Evolutionary conservation across 108 stramenopile species (phyloP), one percentile per base, ranked within the genome.

Genomic region (Skeletonema marinoi): DNA sequence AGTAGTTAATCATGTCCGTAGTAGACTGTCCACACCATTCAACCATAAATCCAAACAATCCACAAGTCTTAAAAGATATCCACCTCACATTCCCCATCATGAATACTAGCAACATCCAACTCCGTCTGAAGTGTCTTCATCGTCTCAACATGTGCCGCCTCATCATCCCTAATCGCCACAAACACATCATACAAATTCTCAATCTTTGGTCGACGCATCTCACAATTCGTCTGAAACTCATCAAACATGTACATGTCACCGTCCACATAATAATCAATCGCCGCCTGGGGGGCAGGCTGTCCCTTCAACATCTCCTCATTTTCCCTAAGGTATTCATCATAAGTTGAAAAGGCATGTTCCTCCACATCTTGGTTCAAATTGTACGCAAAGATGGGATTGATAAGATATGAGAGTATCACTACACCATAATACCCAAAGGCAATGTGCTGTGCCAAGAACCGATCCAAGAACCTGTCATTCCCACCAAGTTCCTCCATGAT

Each of bases 401-500:
- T 58, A 12, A 92, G 42, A 75, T 97, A 98, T 9, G 97, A 65
- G 36, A 89, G 64, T 6, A 66, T 54, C 11, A 94, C 80, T 30
- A 96, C 87, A 39, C 90, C 79, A 70, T 95, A 98, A 61, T 98
- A 98, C 31, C 90, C 88, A 75, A 98, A 89, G 32, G 98, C 98
- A 38, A 93, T 81, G 65, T 92, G 85, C 73, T 97, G 96, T 2
- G 97, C 98, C 13, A 98, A 30, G 68, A 87, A 85, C 19, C 98
- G 86, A 87, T 96, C 95, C 5, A 87, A 54, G 51, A 71, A 80
- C 16, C 70, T 70, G 35, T 60, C 75, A 73, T 97, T 96, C 5
- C 97, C 97, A 21, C 97, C 97, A 51, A 98, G 79, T 70, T 84
- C 78, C 74, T 98, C 98, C 97, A 97, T 97, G 79, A 99, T 99